phyloP scores from a whole-genome alignment of 129 eudicot species.

The Centaurea solstitialis region DNA sequence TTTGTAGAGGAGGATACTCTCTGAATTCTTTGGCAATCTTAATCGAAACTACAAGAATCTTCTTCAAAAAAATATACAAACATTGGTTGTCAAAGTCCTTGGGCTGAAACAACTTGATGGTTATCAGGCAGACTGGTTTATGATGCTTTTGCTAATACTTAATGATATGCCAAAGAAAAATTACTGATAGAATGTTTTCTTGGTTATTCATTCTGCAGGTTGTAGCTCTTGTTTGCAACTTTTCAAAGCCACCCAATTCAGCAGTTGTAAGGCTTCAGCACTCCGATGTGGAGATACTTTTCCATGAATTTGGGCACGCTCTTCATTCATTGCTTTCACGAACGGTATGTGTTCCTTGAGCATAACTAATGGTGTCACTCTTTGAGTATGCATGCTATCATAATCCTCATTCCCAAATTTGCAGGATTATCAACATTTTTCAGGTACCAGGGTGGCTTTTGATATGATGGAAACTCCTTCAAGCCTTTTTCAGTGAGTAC shows the following conservation, averaged over 20 bases:
- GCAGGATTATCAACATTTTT: conserved; percentile 97
- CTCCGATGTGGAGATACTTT: conserved; percentile 87
- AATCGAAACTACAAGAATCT: neutral
- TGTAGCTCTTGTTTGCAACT: conserved; percentile 94
- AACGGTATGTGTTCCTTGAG: conserved; percentile 56
- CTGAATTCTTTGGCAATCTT: neutral
- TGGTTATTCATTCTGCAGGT: conserved; percentile 43
- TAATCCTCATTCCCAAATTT: conserved; percentile 21
- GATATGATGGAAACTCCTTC: conserved; percentile 97
- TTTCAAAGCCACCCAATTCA: conserved; percentile 48
- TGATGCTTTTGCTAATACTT: neutral
- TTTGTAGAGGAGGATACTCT: neutral
- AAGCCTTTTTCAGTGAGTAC: conserved; percentile 87
- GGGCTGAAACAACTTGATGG: neutral
- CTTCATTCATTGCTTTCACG: conserved; percentile 95
- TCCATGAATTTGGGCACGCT: conserved; percentile 98
- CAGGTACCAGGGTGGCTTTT: conserved; percentile 91
- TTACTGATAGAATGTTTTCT: neutral
- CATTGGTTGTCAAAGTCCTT: neutral
- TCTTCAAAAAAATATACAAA: neutral
- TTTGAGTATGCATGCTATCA: neutral
- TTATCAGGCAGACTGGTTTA: neutral
- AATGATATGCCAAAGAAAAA: neutral
- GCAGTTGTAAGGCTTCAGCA: conserved; percentile 61
- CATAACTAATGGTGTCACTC: neutral